A percentile compares a stretch with the other conserved stretches of the same genome.
Evolutionary conservation across 2,329 filamentous ascomycete genomes (phyloP).

Genomic region (Botrytis tulipae): DNA sequence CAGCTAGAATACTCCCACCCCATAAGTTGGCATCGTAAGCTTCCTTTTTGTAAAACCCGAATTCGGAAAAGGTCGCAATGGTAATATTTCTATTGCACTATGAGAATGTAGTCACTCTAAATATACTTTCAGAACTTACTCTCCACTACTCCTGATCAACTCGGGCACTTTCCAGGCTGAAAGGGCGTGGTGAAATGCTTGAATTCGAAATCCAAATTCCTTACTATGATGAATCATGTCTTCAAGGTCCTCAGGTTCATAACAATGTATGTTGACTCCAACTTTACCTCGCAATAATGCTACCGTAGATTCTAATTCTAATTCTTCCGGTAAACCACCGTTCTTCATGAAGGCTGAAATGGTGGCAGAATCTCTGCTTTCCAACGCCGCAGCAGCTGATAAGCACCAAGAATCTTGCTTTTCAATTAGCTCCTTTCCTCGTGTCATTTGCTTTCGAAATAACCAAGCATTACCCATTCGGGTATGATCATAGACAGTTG

Average conservation of each 20-base stretch:
- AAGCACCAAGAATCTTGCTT: conserved; percentile 42
- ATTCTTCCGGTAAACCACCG: conserved; percentile 37
- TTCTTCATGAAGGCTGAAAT: conserved; percentile 30
- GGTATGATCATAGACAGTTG: conserved; percentile 40
- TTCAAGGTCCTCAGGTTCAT: conserved; percentile 46
- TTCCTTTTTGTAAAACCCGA: conserved; percentile 45
- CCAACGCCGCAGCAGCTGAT: conserved; percentile 29
- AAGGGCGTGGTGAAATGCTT: conserved; percentile 45
- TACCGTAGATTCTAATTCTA: conserved; percentile 44
- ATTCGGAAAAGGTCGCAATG: conserved; percentile 46
- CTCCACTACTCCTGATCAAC: conserved; percentile 42
- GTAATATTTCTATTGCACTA: conserved; percentile 41
- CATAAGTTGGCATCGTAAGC: conserved; percentile 44
- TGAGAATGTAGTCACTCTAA: not conserved
- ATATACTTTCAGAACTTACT: conserved; percentile 36
- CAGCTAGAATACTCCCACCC: conserved; percentile 43
- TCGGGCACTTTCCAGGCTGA: conserved; percentile 44
- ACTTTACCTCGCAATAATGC: conserved; percentile 44
- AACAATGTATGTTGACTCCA: conserved; percentile 47
- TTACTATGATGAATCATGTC: conserved; percentile 45
- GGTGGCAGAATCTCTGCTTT: conserved; percentile 26
- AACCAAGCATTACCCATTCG: conserved; percentile 44
- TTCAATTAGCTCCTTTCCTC: conserved; percentile 40
- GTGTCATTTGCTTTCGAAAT: conserved; percentile 43
- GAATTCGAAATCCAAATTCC: conserved; percentile 45